Evolutionary conservation across 345 rosid species (phyloP).

Genomic region (Aethionema arabicum): DNA sequence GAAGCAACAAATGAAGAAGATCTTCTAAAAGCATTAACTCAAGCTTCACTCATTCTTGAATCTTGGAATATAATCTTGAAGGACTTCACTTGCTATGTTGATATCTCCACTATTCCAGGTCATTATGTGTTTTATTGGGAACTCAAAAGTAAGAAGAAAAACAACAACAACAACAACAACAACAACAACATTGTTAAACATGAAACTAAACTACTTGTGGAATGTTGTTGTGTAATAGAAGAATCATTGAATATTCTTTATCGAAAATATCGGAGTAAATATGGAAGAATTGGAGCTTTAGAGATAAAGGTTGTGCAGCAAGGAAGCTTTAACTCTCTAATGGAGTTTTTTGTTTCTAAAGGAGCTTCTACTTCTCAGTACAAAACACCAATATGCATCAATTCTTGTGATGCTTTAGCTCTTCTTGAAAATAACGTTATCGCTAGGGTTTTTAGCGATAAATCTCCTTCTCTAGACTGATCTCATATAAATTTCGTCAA

Average conservation of each 20-base stretch:
- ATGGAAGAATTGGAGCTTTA: constrained; percentile 60
- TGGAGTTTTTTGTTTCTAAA: constrained; percentile 62
- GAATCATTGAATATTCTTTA: constrained; percentile 65
- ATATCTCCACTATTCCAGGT: constrained; percentile 32
- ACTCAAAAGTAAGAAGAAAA: constrained; percentile 16
- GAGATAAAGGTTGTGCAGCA: constrained; percentile 61
- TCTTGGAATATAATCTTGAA: no score
- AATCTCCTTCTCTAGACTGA: no score
- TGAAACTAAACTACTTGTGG: constrained; percentile 45
- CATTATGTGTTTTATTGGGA: constrained; percentile 67
- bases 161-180: no score
- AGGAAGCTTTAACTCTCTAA: constrained; percentile 61
- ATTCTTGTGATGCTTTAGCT: no score
- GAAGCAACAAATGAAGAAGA: constrained; percentile 79
- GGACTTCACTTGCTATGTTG: background rate
- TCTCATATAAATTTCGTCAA: no score
- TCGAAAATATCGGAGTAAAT: constrained; percentile 52
- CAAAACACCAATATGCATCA: constrained; percentile 39
- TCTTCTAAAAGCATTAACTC: constrained; percentile 57
- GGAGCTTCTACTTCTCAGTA: constrained; percentile 76
- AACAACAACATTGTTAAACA: constrained; percentile 30
- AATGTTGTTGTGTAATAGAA: constrained; percentile 59
- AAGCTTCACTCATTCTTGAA: constrained; percentile 33
- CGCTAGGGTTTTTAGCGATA: no score
- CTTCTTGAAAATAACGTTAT: no score